phyloP scores from a whole-genome alignment of 192 early-diverging fungal genomes.

The Entrophospora sp. region DNA sequence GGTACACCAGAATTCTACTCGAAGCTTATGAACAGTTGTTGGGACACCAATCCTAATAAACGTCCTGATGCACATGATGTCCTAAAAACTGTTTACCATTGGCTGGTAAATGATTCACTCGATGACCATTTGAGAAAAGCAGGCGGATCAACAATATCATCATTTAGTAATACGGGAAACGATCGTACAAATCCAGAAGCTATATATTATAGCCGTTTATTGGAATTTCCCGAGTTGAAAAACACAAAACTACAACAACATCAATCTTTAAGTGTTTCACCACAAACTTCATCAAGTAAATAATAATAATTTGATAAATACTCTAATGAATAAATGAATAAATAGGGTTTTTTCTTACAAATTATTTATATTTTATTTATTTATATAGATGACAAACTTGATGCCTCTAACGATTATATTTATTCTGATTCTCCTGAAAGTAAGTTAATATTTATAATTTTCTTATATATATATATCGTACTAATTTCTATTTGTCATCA shows the following conservation, averaged over 20 bases:
- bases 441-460: no score
- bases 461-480: no score
- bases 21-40: slow-evolving; percentile 32
- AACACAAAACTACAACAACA: neutral
- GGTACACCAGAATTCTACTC: slow-evolving; percentile 32
- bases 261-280: neutral
- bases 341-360: neutral
- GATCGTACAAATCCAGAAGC: slow-evolving; percentile 1
- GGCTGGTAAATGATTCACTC: slow-evolving; percentile 9
- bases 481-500: no score
- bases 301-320: no score
- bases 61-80: slow-evolving; percentile 16
- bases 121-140: neutral
- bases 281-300: neutral
- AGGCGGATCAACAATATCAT: neutral
- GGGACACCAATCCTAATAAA: slow-evolving; percentile 28
- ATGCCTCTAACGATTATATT: no score
- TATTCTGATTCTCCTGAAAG: no score
- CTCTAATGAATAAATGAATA: neutral
- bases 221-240: slow-evolving; percentile 15
- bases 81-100: neutral
- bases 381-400: no score
- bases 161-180: neutral
- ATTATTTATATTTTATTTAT: no score
- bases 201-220: slow-evolving; percentile 14